Evolutionary conservation across 352 stramenopile species (phyloP).

Genomic region (Phytophthora tentaculata): DNA sequence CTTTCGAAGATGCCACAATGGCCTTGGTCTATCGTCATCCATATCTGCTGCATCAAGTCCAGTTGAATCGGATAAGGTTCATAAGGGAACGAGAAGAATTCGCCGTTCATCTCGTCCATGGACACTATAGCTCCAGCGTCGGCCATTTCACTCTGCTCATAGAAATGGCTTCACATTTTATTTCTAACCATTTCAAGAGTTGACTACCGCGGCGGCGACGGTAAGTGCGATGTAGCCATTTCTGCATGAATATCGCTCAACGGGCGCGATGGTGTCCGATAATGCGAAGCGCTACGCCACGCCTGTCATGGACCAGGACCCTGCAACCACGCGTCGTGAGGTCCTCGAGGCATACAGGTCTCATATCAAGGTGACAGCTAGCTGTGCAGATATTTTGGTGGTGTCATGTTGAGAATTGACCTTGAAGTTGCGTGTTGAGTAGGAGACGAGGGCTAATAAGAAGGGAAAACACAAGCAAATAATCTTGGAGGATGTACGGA

Average conservation of each 20-base stretch:
- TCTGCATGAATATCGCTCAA: conserved; percentile 8
- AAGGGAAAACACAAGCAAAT: conserved; percentile 66
- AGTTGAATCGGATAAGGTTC: conserved; percentile 91
- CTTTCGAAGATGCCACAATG: conserved; percentile 94
- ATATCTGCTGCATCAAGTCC: conserved; percentile 89
- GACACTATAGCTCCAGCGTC: not conserved
- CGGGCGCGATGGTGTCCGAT: conserved; percentile 4
- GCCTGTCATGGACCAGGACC: not conserved
- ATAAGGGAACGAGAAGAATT: conserved; percentile 91
- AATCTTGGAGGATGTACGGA: conserved; percentile 59
- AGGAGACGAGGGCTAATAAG: conserved; percentile 52
- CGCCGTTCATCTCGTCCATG: conserved; percentile 40
- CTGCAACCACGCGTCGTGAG: conserved; percentile 35
- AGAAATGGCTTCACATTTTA: not conserved
- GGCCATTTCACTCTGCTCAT: not conserved
- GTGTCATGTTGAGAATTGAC: too few species aligned
- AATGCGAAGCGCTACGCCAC: conserved; percentile 6
- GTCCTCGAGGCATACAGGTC: conserved; percentile 53
- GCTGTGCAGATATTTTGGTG: not conserved
- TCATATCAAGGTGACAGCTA: conserved; percentile 40
- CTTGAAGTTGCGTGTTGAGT: not conserved
- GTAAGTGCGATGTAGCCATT: not conserved
- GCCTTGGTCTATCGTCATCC: conserved; percentile 72
- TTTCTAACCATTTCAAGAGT: not conserved
- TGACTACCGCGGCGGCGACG: too few species aligned